These are phyloP conservation scores for Boletus rubropictus DNA, from an alignment of 768 basidiomycete species.

Conservation along the genomic window DNA sequence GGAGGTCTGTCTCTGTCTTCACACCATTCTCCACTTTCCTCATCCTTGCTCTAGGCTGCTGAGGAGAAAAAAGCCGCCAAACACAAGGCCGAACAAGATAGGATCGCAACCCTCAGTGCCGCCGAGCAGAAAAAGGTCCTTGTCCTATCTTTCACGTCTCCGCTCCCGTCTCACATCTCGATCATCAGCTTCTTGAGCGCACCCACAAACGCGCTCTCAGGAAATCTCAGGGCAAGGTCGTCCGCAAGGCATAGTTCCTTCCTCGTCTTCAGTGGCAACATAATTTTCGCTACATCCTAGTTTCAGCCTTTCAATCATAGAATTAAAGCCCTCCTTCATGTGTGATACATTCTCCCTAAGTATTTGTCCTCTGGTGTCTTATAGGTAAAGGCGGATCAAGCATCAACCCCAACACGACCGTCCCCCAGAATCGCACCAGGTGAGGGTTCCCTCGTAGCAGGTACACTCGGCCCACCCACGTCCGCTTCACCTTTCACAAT, in stretches of 20 bases:
- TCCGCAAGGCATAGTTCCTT: conserved; percentile 26
- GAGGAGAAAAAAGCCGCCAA: conserved; percentile 71
- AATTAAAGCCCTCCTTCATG: conserved; percentile 4
- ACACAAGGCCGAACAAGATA: conserved; percentile 67
- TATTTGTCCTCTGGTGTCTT: not conserved
- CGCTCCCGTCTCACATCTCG: not conserved
- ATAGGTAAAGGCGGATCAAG: conserved; percentile 15
- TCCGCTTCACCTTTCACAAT: conserved; percentile 27
- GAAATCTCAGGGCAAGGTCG: conserved; percentile 63
- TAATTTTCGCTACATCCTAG: conserved; percentile 1
- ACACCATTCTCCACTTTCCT: not conserved
- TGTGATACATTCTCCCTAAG: conserved; percentile 11
- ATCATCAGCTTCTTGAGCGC: conserved; percentile 55
- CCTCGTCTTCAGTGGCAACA: not conserved
- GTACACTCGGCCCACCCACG: conserved; percentile 12
- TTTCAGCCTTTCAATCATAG: conserved; percentile 8
- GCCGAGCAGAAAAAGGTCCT: conserved; percentile 81
- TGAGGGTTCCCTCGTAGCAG: conserved; percentile 15
- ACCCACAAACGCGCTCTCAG: conserved; percentile 68
- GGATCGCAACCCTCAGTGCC: conserved; percentile 64
- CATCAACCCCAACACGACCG: conserved; percentile 1
- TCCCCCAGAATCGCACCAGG: conserved; percentile 7
- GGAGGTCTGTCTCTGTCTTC: conserved; percentile 40
- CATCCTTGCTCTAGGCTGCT: conserved; percentile 35
- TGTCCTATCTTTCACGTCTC: not conserved